Conservation (phyloP, 345 rosid genomes). For the Schrenkiella parvula region DNA sequence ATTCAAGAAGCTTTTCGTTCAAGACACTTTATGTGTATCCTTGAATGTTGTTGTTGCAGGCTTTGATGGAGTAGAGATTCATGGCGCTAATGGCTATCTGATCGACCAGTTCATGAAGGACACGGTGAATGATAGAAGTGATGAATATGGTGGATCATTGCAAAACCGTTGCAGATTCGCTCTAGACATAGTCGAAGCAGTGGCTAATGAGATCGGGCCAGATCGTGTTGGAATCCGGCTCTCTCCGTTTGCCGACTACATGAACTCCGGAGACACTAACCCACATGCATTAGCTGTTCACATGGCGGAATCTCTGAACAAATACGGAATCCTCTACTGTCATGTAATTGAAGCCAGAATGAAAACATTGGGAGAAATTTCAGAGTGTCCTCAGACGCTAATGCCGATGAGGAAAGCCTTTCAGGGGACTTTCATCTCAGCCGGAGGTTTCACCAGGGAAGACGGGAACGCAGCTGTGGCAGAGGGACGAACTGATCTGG, state of each 20-base stretch:
- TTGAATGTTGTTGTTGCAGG: slow-evolving; percentile 37
- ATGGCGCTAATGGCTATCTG: slow-evolving; percentile 66
- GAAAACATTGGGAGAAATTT: slow-evolving; percentile 31
- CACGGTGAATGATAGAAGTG: slow-evolving; percentile 66
- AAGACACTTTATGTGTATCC: background rate
- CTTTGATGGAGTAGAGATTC: slow-evolving; percentile 82
- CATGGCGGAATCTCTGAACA: slow-evolving; percentile 60
- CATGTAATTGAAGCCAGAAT: slow-evolving; percentile 70
- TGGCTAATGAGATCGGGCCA: slow-evolving; percentile 62
- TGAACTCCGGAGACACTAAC: slow-evolving; percentile 57
- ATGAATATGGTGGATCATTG: slow-evolving; percentile 63
- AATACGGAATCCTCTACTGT: slow-evolving; percentile 54
- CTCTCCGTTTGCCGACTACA: slow-evolving; percentile 51
- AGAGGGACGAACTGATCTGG: slow-evolving; percentile 47
- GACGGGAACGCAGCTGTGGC: slow-evolving; percentile 51
- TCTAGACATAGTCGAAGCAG: slow-evolving; percentile 63
- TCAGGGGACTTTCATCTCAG: slow-evolving; percentile 55
- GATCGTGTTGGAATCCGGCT: slow-evolving; percentile 66
- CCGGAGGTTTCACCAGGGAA: slow-evolving; percentile 53
- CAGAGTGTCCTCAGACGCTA: slow-evolving; percentile 35
- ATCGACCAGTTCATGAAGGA: slow-evolving; percentile 74
- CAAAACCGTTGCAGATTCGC: slow-evolving; percentile 63
- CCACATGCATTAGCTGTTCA: slow-evolving; percentile 56
- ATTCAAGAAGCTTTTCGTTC: background rate
- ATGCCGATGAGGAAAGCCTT: slow-evolving; percentile 64